Evolutionary conservation across 371 early-diverging fungal species (phyloP), one percentile per base, ranked within the genome.

Genomic region (Apophysomyces sp.): DNA sequence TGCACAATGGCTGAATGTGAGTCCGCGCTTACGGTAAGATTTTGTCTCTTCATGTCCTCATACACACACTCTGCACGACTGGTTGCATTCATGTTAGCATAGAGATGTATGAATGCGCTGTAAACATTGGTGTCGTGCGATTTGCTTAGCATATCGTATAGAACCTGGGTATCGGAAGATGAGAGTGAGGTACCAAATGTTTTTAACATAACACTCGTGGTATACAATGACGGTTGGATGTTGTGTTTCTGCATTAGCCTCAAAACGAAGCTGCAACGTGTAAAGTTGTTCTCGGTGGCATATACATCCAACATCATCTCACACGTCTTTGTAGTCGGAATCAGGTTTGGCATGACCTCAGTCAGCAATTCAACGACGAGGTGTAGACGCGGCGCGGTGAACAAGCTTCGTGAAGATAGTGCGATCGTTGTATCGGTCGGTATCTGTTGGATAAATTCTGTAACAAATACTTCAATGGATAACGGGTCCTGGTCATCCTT

Each of bases 31-130:
- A 69, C 12, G 2, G 9, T 16, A 24, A 61, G 34, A 0, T 66
- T 58, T 16, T 58, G 54, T 18, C 55, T 62, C 55, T 60, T 53
- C 66, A 71, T 59, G 11, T 66, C 60, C 0, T 52, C 13, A 2
- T 61, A 21, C 2, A 70, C 68, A 4, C 27, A 28, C 15, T 69
- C 54, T 26, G 69, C 69, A 8, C 52, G 26, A 21, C 52, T 32
- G 8, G 24, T 36, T 12, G 59, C 63, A 5, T 52, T 54, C 27
- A 51, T 31, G 3, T 60, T 39, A 3, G 63, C 37, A 40, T 69
- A 74, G 5, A 72, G 52, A 5, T 66, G 37, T n/a, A 71, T 56
- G 51, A 71, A 72, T 2, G 66, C 55, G 12, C 53, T 62, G 41
- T 65, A 69, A 6, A 67, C 55, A 16, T 65, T 54, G 29, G 44